Conservation (phyloP, 208 protist genomes). For the Leishmania guyanensis region DNA sequence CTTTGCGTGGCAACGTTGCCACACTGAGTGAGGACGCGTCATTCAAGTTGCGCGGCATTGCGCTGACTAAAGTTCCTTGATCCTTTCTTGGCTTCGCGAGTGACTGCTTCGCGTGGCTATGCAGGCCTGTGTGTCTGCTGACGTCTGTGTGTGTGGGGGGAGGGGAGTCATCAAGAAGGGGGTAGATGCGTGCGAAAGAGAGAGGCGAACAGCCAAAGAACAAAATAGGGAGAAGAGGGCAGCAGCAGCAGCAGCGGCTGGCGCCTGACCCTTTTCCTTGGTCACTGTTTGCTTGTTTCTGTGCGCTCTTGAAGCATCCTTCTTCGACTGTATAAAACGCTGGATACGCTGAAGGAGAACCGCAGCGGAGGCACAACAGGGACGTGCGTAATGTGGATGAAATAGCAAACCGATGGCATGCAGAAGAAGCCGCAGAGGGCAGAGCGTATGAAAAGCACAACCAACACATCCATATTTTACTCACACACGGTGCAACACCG, state of each 20-base stretch:
- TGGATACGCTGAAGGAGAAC: neutral
- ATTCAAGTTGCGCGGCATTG: slow-evolving; percentile 16
- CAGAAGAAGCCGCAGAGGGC: neutral
- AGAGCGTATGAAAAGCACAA: neutral
- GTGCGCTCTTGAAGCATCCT: neutral
- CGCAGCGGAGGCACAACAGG: neutral
- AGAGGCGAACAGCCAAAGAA: neutral
- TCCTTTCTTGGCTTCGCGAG: neutral
- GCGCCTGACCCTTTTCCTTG: neutral
- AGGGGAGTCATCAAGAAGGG: neutral
- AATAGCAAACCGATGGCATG: neutral
- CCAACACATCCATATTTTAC: neutral
- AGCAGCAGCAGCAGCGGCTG: neutral
- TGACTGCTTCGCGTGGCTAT: neutral
- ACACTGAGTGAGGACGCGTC: slow-evolving; percentile 53
- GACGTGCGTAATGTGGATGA: too few species aligned
- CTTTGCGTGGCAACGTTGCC: slow-evolving; percentile 44
- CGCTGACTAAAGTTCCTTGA: neutral
- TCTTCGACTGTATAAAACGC: neutral
- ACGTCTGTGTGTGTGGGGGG: neutral
- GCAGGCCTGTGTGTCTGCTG: neutral
- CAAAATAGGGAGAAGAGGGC: neutral
- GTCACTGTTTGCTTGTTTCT: neutral
- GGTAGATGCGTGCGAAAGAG: neutral
- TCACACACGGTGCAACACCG: too few species aligned